Evolutionary conservation across 768 basidiomycete genomes (phyloP).

Genomic region (Leccinum arenicola): DNA sequence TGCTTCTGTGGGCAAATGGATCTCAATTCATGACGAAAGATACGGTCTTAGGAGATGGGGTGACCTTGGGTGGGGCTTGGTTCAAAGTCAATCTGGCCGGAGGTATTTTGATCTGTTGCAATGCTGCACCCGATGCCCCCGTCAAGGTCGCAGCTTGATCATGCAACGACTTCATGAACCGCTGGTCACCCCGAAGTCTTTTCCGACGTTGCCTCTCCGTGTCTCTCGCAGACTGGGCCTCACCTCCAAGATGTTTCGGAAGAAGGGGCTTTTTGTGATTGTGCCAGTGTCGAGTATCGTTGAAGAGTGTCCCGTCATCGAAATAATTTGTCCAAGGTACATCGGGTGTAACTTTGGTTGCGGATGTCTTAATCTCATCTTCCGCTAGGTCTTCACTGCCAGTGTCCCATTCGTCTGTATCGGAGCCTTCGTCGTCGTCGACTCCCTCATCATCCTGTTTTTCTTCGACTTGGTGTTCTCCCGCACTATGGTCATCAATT

Average conservation of each 20-base stretch:
- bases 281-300: slow-evolving; percentile 63
- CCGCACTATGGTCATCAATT: neutral
- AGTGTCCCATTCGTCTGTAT: slow-evolving; percentile 21
- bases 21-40: neutral
- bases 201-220: slow-evolving; percentile 37
- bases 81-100: slow-evolving; percentile 30
- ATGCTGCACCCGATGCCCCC: slow-evolving; percentile 52
- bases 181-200: slow-evolving; percentile 46
- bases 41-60: neutral
- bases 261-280: slow-evolving; percentile 45
- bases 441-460: slow-evolving; percentile 18
- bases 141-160: slow-evolving; percentile 61
- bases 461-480: slow-evolving; percentile 8
- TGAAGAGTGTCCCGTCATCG: slow-evolving; percentile 42
- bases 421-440: slow-evolving; percentile 13
- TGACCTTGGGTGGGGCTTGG: slow-evolving; percentile 14
- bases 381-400: slow-evolving; percentile 17
- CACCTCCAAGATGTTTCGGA: slow-evolving; percentile 54
- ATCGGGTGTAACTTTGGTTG: neutral
- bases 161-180: slow-evolving; percentile 55
- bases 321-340: slow-evolving; percentile 22
- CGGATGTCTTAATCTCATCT: neutral
- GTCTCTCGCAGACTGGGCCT: slow-evolving; percentile 26
- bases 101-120: slow-evolving; percentile 55
- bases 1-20: slow-evolving; percentile 13